Conservation (phyloP, 2,329 filamentous ascomycete species). For the Thelonectria discophora region DNA sequence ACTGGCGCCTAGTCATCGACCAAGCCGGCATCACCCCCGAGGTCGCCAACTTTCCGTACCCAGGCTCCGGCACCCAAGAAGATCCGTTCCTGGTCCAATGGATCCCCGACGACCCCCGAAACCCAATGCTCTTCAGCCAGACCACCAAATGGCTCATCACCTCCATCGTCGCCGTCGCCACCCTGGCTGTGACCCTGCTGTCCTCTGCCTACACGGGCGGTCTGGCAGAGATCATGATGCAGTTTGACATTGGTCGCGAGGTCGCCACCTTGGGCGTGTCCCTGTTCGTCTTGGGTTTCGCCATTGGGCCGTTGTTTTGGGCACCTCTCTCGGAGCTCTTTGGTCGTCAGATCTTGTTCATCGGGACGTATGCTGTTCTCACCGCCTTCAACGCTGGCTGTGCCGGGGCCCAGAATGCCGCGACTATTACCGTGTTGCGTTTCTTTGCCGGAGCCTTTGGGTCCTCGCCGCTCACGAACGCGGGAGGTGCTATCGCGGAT, state of each 20-base stretch:
- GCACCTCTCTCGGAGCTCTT: conserved; percentile 75
- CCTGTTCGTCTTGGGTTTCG: conserved; percentile 43
- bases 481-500: conserved; percentile 80
- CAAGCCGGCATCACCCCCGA: background rate
- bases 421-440: conserved; percentile 74
- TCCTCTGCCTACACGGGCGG: background rate
- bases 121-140: conserved; percentile 1
- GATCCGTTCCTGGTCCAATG: background rate
- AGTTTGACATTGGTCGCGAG: background rate
- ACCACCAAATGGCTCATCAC: conserved; percentile 2
- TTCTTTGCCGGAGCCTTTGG: conserved; percentile 81
- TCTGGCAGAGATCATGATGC: background rate
- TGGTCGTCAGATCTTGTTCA: conserved; percentile 68
- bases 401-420: conserved; percentile 75
- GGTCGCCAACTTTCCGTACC: background rate
- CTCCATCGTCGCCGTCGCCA: background rate
- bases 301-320: conserved; percentile 76
- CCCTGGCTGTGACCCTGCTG: background rate
- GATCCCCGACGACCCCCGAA: background rate
- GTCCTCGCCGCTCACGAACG: conserved; percentile 80
- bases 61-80: background rate
- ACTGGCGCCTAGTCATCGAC: background rate
- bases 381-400: conserved; percentile 80
- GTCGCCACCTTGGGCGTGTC: background rate
- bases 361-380: conserved; percentile 67